Percentiles rank a stretch among this genome's conserved stretches.
Conservation (phyloP, 441 rosid species). For the Rhodomyrtus psidioides region DNA sequence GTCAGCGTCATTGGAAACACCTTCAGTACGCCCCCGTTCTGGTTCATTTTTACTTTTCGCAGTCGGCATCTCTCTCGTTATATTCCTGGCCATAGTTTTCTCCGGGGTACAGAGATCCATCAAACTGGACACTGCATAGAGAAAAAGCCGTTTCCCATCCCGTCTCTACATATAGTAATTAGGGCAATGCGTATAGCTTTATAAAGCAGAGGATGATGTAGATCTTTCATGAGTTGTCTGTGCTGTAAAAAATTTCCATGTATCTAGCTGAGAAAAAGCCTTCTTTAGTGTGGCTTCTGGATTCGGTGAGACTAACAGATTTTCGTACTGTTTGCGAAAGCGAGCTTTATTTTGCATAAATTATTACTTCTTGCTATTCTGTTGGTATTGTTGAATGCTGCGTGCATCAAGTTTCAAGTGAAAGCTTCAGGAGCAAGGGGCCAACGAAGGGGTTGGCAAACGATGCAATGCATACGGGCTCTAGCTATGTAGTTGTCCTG, state of each 20-base stretch:
- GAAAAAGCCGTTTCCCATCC: background rate
- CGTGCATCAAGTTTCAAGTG: background rate
- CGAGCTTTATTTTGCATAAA: background rate
- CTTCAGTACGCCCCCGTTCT: background rate
- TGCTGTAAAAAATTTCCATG: background rate
- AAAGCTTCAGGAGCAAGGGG: background rate
- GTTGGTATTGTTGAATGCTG: background rate
- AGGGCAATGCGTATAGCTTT: background rate
- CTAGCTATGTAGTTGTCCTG: background rate
- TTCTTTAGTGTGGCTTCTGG: background rate
- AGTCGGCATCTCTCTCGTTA: slow-evolving; percentile 4
- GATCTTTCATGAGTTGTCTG: background rate
- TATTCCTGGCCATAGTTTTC: slow-evolving; percentile 5
- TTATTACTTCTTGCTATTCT: background rate
- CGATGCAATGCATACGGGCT: background rate
- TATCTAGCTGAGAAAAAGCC: background rate
- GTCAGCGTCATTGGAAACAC: background rate
- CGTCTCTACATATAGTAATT: background rate
- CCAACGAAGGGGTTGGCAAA: background rate
- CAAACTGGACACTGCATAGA: background rate
- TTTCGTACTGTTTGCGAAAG: background rate
- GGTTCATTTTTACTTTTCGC: background rate
- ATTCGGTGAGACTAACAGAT: background rate
- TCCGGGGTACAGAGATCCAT: slow-evolving; percentile 14
- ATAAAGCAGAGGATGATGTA: background rate